phyloP scores from a whole-genome alignment of 805 yeast species.

The Blastobotrys mokoenaii region DNA sequence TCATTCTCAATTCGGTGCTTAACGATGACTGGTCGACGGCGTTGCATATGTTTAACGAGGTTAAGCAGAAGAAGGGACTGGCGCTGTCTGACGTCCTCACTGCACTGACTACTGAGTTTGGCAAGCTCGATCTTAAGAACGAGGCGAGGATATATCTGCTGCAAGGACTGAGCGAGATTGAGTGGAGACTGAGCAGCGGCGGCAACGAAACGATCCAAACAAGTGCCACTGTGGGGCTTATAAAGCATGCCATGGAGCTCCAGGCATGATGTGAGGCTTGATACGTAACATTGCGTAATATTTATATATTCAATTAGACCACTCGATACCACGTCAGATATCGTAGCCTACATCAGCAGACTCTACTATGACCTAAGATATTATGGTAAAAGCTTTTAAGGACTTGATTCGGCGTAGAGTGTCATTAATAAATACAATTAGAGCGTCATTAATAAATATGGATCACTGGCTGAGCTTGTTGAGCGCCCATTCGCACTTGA shows the following conservation, averaged over 20 bases:
- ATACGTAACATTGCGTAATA: too few species aligned
- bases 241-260: conserved; percentile 56
- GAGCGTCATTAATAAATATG: not conserved
- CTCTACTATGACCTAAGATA: too few species aligned
- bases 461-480: conserved; percentile 10
- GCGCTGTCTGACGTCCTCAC: conserved; percentile 81
- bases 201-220: conserved; percentile 87
- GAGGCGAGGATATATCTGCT: conserved; percentile 56
- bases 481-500: conserved; percentile 26
- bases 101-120: conserved; percentile 66
- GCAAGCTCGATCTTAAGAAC: conserved; percentile 55
- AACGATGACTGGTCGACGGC: conserved; percentile 86
- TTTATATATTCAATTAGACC: too few species aligned
- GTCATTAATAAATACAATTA: not conserved
- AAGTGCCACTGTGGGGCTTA: conserved; percentile 82
- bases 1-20: conserved; percentile 66
- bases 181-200: conserved; percentile 85
- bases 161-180: conserved; percentile 74
- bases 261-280: too few species aligned
- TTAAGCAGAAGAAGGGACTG: conserved; percentile 69
- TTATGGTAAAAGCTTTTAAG: too few species aligned
- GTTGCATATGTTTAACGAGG: conserved; percentile 51
- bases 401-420: too few species aligned
- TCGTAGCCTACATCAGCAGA: too few species aligned
- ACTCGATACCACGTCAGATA: too few species aligned